Evolutionary conservation across 192 early-diverging fungal species (phyloP).

Genomic region (Bifiguratus adelaidae): DNA sequence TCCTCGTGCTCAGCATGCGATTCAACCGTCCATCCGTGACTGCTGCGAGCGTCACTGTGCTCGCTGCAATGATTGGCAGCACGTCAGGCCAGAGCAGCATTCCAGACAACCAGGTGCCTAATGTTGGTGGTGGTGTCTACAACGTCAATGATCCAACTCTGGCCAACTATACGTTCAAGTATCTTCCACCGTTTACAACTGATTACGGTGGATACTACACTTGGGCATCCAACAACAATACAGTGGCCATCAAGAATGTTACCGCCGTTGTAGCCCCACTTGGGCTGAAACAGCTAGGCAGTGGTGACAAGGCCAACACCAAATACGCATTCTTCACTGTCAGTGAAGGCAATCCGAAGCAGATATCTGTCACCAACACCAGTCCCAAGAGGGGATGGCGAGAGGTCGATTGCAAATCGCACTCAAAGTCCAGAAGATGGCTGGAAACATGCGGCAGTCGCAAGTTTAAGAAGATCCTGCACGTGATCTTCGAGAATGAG

Average conservation of each 20-base stretch:
- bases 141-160: slow-evolving; percentile 2
- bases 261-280: not conserved
- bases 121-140: slow-evolving; percentile 1
- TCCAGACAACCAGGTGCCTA: slow-evolving; percentile 1
- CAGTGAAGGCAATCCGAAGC: not conserved
- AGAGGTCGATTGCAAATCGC: not conserved
- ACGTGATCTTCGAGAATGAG: slow-evolving; percentile 3
- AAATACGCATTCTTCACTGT: slow-evolving; percentile 3
- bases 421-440: not conserved
- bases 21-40: not conserved
- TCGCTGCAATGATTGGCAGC: not conserved
- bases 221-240: slow-evolving; percentile 2
- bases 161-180: slow-evolving; percentile 3
- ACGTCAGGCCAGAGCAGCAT: not conserved
- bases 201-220: slow-evolving; percentile 1
- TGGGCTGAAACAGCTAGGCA: slow-evolving; percentile 1
- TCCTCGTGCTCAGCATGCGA: not conserved
- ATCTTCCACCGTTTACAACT: not conserved
- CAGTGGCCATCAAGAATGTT: slow-evolving; percentile 2
- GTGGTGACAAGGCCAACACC: slow-evolving; percentile 1
- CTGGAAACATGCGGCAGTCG: not conserved
- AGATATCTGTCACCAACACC: not conserved
- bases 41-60: slow-evolving; percentile 1
- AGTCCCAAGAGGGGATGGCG: not conserved
- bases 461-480: slow-evolving; percentile 1